Evolutionary conservation across 495 filamentous ascomycete genomes (phyloP).

Genomic region (Neurospora sp.): DNA sequence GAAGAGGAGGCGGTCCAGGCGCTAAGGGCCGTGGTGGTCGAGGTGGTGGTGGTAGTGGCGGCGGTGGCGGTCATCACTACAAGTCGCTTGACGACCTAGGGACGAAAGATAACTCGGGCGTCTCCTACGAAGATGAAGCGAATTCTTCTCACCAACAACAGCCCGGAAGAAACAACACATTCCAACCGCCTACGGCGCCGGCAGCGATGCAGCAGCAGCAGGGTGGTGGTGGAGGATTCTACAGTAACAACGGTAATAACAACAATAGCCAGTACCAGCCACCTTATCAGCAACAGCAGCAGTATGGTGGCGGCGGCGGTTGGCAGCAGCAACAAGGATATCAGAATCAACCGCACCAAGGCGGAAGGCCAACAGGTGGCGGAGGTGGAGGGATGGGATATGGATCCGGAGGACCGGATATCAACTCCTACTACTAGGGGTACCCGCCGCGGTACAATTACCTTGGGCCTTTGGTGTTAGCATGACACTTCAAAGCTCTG

Average conservation of each 20-base stretch:
- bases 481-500: neutral
- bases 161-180: conserved; percentile 1
- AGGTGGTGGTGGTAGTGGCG: conserved; percentile 24
- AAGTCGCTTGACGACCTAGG: conserved; percentile 33
- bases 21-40: conserved; percentile 14
- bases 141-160: neutral
- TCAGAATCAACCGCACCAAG: conserved; percentile 9
- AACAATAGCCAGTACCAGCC: conserved; percentile 15
- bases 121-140: conserved; percentile 33
- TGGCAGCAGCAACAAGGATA: conserved; percentile 14
- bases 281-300: conserved; percentile 12
- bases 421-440: conserved; percentile 18
- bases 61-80: conserved; percentile 21
- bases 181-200: conserved; percentile 9
- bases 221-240: conserved; percentile 1
- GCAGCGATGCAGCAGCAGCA: conserved; percentile 9
- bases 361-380: conserved; percentile 2
- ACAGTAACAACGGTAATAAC: conserved; percentile 8
- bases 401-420: conserved; percentile 5
- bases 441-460: neutral
- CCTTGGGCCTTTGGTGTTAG: neutral
- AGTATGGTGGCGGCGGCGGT: neutral
- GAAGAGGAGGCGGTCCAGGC: conserved; percentile 12
- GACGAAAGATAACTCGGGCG: conserved; percentile 26
- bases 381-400: conserved; percentile 6